phyloP scores from a whole-genome alignment of 768 basidiomycete species.

The Leccinum pellstonianum region DNA sequence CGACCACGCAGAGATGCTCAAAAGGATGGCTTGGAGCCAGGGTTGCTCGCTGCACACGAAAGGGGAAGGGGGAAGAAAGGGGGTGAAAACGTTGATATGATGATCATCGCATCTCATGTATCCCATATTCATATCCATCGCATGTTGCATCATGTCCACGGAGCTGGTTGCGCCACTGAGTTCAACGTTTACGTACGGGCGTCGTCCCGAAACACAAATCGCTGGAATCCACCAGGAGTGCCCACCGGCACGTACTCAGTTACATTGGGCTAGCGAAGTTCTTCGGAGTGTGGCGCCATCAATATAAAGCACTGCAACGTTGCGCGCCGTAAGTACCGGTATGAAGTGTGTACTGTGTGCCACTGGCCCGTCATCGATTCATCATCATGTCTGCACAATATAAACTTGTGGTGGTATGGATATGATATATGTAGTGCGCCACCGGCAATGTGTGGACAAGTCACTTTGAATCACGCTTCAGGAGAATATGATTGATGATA shows the following conservation, averaged over 20 bases:
- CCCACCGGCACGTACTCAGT: not conserved
- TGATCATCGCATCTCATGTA: not conserved
- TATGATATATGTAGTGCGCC: constrained; percentile 12
- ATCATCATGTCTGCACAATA: not conserved
- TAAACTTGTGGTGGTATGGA: not conserved
- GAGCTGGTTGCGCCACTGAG: constrained; percentile 15
- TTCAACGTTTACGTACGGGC: constrained; percentile 18
- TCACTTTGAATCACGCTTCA: constrained; percentile 2
- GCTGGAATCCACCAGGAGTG: not conserved
- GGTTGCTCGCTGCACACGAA: not conserved
- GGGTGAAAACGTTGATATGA: not conserved
- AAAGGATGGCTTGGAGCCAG: not conserved
- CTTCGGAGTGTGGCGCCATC: constrained; percentile 8
- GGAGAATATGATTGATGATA: not conserved
- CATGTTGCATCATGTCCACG: constrained; percentile 11
- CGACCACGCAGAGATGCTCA: constrained; percentile 8
- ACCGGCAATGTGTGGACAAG: constrained; percentile 10
- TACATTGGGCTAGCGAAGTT: not conserved
- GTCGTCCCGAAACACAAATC: constrained; percentile 2
- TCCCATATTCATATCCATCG: not conserved
- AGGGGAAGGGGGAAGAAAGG: not conserved
- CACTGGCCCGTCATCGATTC: not conserved
- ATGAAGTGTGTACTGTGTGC: not conserved
- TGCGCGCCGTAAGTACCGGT: not conserved
- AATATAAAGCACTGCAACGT: constrained; percentile 4